Evolutionary conservation across 2,329 filamentous ascomycete species (phyloP), one percentile per base, ranked within the genome.

Genomic region (Epichloe scottii): DNA sequence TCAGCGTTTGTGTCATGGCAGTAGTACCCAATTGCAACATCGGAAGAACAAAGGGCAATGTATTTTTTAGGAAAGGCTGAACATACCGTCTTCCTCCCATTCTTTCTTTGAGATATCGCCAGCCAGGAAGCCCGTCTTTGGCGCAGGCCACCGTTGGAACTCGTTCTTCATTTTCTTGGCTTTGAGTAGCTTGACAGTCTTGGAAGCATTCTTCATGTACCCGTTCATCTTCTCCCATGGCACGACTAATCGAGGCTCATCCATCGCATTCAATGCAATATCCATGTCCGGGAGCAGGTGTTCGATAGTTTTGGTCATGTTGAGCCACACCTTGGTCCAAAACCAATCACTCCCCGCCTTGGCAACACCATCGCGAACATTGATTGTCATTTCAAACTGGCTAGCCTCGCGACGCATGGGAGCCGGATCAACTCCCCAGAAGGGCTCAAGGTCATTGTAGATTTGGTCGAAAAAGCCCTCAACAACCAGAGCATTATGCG

Each of bases 401-500:
- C 60, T 61, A 0, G 78, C 73, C 53, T 80, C 75, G 56, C 71
- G 72, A 51, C 75, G 76, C 42, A 80, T 71, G 23, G 63, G 51
- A 5, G 63, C 62, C 2, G 77, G 65, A 10, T 75, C 67, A 11
- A 78, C 58, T 11, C 72, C 77, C 77, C 77, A 80, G 57, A 79
- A 78, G 1, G 77, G 76, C 47, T 75, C 69, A 12, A 83, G 63
- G 56, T 84, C 80, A 55, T 80, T 72, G 64, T 81, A 78, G 49
- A 84, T 76, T 54, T 79, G 79, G 57, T 82, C 77, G 63, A 82
- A 84, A 57, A 82, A 84, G 47, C 79, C 75, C 57, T 84, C 81
- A 11, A 84, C 68, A 12, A 83, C 70, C 51, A 82, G 59, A 19
- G 76, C 75, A 33, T 77, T 68, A 48, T 71, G 68, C 19, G 74